These are phyloP conservation scores for Clohesyomyces aquaticus DNA, from an alignment of 495 filamentous ascomycete genomes.

Conservation along the genomic window DNA sequence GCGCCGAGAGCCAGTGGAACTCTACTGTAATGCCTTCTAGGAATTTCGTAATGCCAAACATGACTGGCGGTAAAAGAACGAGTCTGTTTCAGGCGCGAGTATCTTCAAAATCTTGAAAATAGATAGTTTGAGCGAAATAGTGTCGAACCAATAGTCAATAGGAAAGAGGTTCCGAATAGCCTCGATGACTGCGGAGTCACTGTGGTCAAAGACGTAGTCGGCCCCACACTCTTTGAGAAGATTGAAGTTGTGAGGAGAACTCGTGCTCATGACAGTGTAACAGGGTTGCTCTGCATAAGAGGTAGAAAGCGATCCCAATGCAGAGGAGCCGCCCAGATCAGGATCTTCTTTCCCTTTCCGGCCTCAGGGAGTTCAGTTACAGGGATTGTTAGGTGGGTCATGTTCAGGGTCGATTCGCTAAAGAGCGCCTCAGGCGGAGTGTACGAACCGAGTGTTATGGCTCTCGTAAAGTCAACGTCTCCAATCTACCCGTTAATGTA, in stretches of 20 bases:
- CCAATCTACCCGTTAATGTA: constrained; percentile 21
- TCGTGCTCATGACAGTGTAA: constrained; percentile 56
- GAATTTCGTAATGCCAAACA: constrained; percentile 9
- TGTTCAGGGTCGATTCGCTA: constrained; percentile 10
- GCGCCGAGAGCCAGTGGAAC: constrained; percentile 23
- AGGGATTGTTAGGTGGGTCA: constrained; percentile 15
- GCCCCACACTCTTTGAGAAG: constrained; percentile 57
- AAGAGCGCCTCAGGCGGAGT: constrained; percentile 25
- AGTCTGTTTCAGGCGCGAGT: constrained; percentile 18
- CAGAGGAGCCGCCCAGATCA: constrained; percentile 56
- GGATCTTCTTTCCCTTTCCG: constrained; percentile 43
- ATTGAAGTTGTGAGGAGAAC: constrained; percentile 59
- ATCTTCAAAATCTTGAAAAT: constrained; percentile 26
- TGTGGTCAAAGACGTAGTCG: constrained; percentile 59
- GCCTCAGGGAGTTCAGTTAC: constrained; percentile 6
- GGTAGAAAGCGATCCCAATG: constrained; percentile 58
- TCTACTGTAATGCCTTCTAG: constrained; percentile 11
- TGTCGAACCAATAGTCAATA: constrained; percentile 27
- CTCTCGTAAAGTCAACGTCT: constrained; percentile 5
- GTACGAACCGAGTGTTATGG: constrained; percentile 19
- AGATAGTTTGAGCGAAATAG: constrained; percentile 8
- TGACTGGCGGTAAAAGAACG: constrained; percentile 11
- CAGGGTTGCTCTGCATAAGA: constrained; percentile 57
- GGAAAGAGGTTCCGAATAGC: constrained; percentile 45
- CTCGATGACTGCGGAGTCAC: constrained; percentile 46